Conservation (phyloP, 2,329 filamentous ascomycete species). For the Tolypocladium tundrense region DNA sequence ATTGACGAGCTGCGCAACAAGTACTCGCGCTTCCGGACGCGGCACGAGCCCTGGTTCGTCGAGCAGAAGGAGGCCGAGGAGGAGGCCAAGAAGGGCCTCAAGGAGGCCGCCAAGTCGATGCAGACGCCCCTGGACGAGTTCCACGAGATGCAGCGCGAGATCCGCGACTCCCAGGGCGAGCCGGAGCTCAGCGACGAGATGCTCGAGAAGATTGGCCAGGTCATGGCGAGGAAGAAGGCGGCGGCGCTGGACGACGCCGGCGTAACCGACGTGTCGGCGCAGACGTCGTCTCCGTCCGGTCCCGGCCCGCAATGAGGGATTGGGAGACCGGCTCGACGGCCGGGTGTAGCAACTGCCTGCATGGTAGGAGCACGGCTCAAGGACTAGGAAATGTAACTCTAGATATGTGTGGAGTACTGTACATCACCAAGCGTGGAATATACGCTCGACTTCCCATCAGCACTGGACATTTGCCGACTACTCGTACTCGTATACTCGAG, state of each 20-base stretch:
- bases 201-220: conserved; percentile 50
- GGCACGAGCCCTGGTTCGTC: conserved; percentile 68
- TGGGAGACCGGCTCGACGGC: background rate
- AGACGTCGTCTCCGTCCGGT: conserved; percentile 7
- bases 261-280: conserved; percentile 19
- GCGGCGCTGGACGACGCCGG: conserved; percentile 26
- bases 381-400: background rate
- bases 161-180: conserved; percentile 42
- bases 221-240: conserved; percentile 46
- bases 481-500: background rate
- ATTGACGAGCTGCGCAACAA: conserved; percentile 79
- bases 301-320: conserved; percentile 2
- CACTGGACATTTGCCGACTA: background rate
- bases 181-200: conserved; percentile 47
- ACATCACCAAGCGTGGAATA: background rate
- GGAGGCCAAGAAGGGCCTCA: conserved; percentile 25
- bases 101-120: conserved; percentile 27
- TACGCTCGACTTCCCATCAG: background rate
- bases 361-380: background rate
- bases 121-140: conserved; percentile 49
- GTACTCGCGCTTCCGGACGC: conserved; percentile 71
- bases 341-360: background rate
- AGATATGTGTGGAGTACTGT: background rate
- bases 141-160: conserved; percentile 42
- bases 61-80: conserved; percentile 52